Conservation (phyloP, 805 yeast genomes). For the Suhomyces sp. region DNA sequence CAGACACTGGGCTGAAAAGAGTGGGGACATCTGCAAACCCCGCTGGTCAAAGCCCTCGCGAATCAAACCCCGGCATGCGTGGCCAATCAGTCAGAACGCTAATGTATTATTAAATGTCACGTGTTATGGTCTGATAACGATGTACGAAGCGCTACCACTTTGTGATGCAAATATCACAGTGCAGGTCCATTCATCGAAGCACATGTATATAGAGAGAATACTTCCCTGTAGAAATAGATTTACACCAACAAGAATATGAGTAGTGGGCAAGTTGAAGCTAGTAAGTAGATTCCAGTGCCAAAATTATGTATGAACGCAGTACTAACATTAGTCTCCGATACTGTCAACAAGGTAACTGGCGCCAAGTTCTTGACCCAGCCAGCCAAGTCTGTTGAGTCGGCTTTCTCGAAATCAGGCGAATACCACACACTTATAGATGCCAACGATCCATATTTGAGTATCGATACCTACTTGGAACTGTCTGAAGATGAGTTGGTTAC, state of each 20-base stretch:
- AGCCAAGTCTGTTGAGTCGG: constrained; percentile 40
- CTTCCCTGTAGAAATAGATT: background rate
- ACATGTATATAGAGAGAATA: background rate
- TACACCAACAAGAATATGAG: constrained; percentile 7
- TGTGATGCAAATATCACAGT: background rate
- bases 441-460: constrained; percentile 53
- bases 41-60: background rate
- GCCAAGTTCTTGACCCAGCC: constrained; percentile 45
- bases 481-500: constrained; percentile 30
- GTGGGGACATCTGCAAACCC: background rate
- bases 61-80: background rate
- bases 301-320: background rate
- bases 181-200: background rate
- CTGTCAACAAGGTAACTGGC: constrained; percentile 26
- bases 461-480: constrained; percentile 30
- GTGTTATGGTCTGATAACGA: constrained; percentile 12
- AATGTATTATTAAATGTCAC: constrained; percentile 12
- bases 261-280: constrained; percentile 10
- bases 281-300: constrained; percentile 2
- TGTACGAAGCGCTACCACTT: background rate
- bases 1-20: too few species aligned
- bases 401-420: constrained; percentile 23
- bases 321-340: constrained; percentile 25
- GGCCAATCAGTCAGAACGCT: background rate
- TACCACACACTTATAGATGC: constrained; percentile 34